Evolutionary conservation across 768 basidiomycete species (phyloP).

Genomic region (Mycena rosella): DNA sequence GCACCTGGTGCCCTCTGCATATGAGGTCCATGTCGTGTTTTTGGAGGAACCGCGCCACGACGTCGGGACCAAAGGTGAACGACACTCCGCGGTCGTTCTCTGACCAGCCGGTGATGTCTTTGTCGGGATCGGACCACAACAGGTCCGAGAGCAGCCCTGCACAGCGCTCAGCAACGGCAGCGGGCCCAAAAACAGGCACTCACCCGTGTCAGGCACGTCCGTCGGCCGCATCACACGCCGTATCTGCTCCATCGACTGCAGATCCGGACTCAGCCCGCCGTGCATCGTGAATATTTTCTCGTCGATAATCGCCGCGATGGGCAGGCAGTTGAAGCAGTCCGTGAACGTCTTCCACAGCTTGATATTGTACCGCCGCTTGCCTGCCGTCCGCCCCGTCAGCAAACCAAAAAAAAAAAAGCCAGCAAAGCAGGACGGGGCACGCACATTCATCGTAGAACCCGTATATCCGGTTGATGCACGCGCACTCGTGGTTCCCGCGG

Average conservation of each 20-base stretch:
- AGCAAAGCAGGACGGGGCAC: slow-evolving; percentile 46
- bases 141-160: slow-evolving; percentile 94
- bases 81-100: slow-evolving; percentile 99
- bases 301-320: slow-evolving; percentile 99
- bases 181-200: slow-evolving; percentile 39
- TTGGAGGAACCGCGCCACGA: slow-evolving; percentile 97
- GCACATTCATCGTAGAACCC: slow-evolving; percentile 99
- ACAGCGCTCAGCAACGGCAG: slow-evolving; percentile 3
- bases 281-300: slow-evolving; percentile 99
- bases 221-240: slow-evolving; percentile 98
- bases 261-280: slow-evolving; percentile 95
- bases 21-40: slow-evolving; percentile 99
- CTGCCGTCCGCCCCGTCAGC: slow-evolving; percentile 60
- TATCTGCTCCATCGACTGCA: slow-evolving; percentile 99
- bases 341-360: slow-evolving; percentile 99
- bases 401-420: slow-evolving; percentile 16
- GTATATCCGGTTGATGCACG: slow-evolving; percentile 99
- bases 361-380: slow-evolving; percentile 99
- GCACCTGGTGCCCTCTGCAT: slow-evolving; percentile 96
- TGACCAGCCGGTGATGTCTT: slow-evolving; percentile 99
- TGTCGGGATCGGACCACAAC: slow-evolving; percentile 99
- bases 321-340: slow-evolving; percentile 99
- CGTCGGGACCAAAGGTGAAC: slow-evolving; percentile 98
- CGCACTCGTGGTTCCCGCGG: slow-evolving; percentile 98
- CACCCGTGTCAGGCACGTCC: slow-evolving; percentile 98